phyloP scores from a whole-genome alignment of 768 basidiomycete species.

The Lactarius trivialis region DNA sequence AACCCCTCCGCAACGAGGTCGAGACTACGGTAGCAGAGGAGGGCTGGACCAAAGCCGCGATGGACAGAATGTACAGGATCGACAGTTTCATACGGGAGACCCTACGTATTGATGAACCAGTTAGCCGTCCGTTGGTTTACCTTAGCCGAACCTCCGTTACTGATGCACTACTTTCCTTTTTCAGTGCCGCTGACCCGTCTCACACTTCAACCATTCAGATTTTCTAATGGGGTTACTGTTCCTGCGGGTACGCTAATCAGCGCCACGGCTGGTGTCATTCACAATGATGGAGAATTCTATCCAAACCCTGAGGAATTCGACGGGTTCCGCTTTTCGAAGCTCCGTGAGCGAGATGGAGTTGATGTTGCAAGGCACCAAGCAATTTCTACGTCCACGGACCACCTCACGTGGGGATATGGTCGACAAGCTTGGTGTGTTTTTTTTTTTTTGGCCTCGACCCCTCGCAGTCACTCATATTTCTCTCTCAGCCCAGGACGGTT shows the following conservation, averaged over 20 bases:
- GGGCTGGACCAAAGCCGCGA: slow-evolving; percentile 16
- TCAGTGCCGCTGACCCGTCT: slow-evolving; percentile 23
- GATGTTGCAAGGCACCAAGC: slow-evolving; percentile 23
- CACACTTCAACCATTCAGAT: slow-evolving; percentile 26
- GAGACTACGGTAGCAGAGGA: slow-evolving; percentile 16
- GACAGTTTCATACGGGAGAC: slow-evolving; percentile 28
- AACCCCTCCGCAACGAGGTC: slow-evolving; percentile 26
- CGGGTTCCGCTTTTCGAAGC: slow-evolving; percentile 36
- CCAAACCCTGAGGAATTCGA: slow-evolving; percentile 35
- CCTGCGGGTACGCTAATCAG: slow-evolving; percentile 36
- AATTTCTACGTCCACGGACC: slow-evolving; percentile 27
- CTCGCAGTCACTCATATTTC: neutral
- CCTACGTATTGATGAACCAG: slow-evolving; percentile 17
- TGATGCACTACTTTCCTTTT: neutral
- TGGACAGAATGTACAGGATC: slow-evolving; percentile 24
- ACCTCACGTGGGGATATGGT: slow-evolving; percentile 30
- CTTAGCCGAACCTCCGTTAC: neutral
- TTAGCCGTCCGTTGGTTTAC: neutral
- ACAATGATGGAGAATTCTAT: slow-evolving; percentile 39
- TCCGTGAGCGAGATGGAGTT: slow-evolving; percentile 24
- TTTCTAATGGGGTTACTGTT: slow-evolving; percentile 33
- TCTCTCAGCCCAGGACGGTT: slow-evolving; percentile 26
- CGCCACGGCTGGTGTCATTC: slow-evolving; percentile 31
- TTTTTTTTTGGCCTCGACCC: neutral
- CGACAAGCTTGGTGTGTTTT: slow-evolving; percentile 28